phyloP scores from a whole-genome alignment of 1,284 basidiomycete species.

The Marasmius oreades region DNA sequence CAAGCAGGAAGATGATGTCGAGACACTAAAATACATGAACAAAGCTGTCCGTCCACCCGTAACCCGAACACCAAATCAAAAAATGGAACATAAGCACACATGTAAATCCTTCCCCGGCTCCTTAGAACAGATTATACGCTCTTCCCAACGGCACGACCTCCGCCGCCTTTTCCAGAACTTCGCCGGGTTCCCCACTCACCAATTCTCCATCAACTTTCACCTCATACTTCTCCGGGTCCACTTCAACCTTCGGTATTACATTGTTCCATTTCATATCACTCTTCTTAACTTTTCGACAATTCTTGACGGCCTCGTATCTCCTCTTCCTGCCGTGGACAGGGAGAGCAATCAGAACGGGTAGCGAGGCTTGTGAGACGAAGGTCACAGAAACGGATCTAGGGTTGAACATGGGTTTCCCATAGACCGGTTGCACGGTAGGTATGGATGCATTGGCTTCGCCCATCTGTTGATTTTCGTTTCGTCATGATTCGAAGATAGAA shows the following conservation, averaged over 20 bases:
- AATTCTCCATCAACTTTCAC: slow-evolving; percentile 80
- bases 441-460: slow-evolving; percentile 94
- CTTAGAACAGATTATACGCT: slow-evolving; percentile 73
- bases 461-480: slow-evolving; percentile 61
- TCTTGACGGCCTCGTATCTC: slow-evolving; percentile 73
- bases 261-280: slow-evolving; percentile 94
- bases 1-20: too few species aligned
- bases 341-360: slow-evolving; percentile 56
- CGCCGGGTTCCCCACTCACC: slow-evolving; percentile 71
- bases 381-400: slow-evolving; percentile 68
- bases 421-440: slow-evolving; percentile 88
- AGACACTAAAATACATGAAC: too few species aligned
- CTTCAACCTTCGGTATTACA: slow-evolving; percentile 75
- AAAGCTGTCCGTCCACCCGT: too few species aligned
- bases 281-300: slow-evolving; percentile 78
- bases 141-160: slow-evolving; percentile 64
- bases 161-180: slow-evolving; percentile 26
- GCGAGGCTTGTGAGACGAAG: slow-evolving; percentile 81
- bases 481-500: background rate
- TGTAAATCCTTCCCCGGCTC: background rate
- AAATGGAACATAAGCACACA: too few species aligned
- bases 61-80: too few species aligned
- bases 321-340: slow-evolving; percentile 70
- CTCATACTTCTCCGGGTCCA: slow-evolving; percentile 93
- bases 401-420: slow-evolving; percentile 90